These are phyloP conservation scores for Lactarius evosmus DNA, from an alignment of 768 basidiomycete species.

Conservation along the genomic window DNA sequence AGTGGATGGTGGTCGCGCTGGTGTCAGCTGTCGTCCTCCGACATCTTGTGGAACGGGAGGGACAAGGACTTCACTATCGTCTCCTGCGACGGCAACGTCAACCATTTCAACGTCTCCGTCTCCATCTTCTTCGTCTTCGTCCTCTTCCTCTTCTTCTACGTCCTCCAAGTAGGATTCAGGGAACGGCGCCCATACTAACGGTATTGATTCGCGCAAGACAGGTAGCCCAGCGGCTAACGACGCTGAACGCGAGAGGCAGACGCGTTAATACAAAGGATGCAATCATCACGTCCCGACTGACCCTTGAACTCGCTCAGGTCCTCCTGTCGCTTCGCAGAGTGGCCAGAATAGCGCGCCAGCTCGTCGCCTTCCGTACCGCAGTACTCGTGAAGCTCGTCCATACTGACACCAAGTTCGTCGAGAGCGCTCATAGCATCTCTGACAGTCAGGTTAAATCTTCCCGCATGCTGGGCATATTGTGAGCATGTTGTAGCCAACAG, in stretches of 20 bases:
- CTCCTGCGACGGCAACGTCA: conserved; percentile 20
- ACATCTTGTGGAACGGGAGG: conserved; percentile 20
- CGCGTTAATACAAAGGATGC: conserved; percentile 31
- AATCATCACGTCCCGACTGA: conserved; percentile 39
- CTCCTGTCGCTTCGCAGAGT: conserved; percentile 62
- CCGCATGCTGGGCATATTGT: conserved; percentile 72
- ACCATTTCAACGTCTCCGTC: conserved; percentile 25
- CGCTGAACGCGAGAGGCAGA: conserved; percentile 41
- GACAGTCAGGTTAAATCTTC: conserved; percentile 54
- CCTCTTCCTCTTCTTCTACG: conserved; percentile 36
- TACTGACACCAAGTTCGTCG: conserved; percentile 67
- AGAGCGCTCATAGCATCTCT: conserved; percentile 64
- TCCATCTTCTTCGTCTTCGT: conserved; percentile 32
- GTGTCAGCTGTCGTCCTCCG: conserved; percentile 22
- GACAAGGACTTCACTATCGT: conserved; percentile 18
- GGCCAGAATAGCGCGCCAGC: conserved; percentile 61
- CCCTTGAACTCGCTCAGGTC: conserved; percentile 73
- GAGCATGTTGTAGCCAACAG: conserved; percentile 65
- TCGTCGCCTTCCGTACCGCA: conserved; percentile 64
- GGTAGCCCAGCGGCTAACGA: conserved; percentile 56
- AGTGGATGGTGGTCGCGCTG: conserved; percentile 34
- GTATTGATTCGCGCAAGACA: conserved; percentile 54
- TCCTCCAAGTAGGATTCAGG: conserved; percentile 32
- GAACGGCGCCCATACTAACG: conserved; percentile 43
- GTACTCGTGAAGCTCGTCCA: conserved; percentile 70